Conservation (phyloP, 441 rosid species). For the Melianthus villosus region DNA sequence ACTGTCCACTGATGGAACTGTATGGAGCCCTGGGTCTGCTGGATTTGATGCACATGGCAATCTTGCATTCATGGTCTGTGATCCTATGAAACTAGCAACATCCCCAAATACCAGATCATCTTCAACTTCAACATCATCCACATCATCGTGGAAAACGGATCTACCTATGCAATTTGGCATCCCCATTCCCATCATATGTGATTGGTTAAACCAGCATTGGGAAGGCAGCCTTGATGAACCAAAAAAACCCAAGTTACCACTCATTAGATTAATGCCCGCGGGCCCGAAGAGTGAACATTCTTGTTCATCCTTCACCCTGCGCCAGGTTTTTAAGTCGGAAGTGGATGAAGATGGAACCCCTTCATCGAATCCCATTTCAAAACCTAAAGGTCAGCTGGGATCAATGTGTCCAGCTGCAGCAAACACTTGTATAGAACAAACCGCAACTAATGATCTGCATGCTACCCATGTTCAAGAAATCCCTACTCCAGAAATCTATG, state of each 20-base stretch:
- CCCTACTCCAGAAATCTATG: slow-evolving; percentile 76
- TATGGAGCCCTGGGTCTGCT: slow-evolving; percentile 80
- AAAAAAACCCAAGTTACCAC: slow-evolving; percentile 64
- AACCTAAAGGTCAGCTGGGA: slow-evolving; percentile 25
- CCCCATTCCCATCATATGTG: slow-evolving; percentile 76
- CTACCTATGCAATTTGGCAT: slow-evolving; percentile 69
- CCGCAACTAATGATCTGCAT: slow-evolving; percentile 20
- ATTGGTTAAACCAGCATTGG: slow-evolving; percentile 96
- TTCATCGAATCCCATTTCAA: slow-evolving; percentile 33
- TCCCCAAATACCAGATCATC: slow-evolving; percentile 71
- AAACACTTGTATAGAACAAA: too few species aligned
- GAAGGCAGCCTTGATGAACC: slow-evolving; percentile 87
- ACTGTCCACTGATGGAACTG: slow-evolving; percentile 59
- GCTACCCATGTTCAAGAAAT: slow-evolving; percentile 55
- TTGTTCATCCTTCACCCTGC: slow-evolving; percentile 66
- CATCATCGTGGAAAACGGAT: slow-evolving; percentile 48
- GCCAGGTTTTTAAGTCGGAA: slow-evolving; percentile 64
- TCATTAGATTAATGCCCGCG: slow-evolving; percentile 71
- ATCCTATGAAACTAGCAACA: slow-evolving; percentile 82
- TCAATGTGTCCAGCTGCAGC: slow-evolving; percentile 25
- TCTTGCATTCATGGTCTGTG: slow-evolving; percentile 91
- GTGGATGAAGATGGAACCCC: slow-evolving; percentile 34
- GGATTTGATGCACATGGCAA: slow-evolving; percentile 88
- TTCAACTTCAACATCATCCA: slow-evolving; percentile 39
- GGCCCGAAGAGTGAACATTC: slow-evolving; percentile 83